Conservation (phyloP, 2,329 filamentous ascomycete genomes). For the Coniochaeta pulveracea region DNA sequence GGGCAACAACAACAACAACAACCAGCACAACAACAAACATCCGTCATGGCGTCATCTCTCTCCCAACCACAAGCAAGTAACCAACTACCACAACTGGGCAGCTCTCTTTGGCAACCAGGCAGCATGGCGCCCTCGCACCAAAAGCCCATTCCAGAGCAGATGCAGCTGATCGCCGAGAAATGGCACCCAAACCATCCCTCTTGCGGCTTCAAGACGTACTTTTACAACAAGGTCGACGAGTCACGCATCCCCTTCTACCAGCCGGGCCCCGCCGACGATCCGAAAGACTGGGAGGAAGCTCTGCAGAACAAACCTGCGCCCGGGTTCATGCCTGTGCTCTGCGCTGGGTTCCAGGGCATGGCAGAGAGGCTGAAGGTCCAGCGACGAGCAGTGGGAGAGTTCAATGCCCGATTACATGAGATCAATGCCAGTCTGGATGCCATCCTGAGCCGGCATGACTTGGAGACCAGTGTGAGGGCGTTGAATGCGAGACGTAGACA, state of each 20-base stretch:
- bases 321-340: slow-evolving; percentile 67
- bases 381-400: slow-evolving; percentile 54
- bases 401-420: slow-evolving; percentile 64
- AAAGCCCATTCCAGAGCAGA: slow-evolving; percentile 65
- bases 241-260: slow-evolving; percentile 66
- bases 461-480: slow-evolving; percentile 63
- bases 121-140: slow-evolving; percentile 41
- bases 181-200: slow-evolving; percentile 60
- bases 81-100: slow-evolving; percentile 27
- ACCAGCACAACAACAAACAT: slow-evolving; percentile 23
- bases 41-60: slow-evolving; percentile 12
- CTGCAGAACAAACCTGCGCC: slow-evolving; percentile 67
- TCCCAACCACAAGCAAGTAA: slow-evolving; percentile 6
- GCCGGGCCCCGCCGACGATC: slow-evolving; percentile 58
- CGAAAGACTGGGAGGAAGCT: slow-evolving; percentile 74
- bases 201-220: slow-evolving; percentile 72
- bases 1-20: slow-evolving; percentile 21
- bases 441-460: slow-evolving; percentile 65
- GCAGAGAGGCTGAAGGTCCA: slow-evolving; percentile 64
- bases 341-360: slow-evolving; percentile 61
- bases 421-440: slow-evolving; percentile 65
- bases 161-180: slow-evolving; percentile 57
- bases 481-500: slow-evolving; percentile 64
- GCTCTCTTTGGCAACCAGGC: slow-evolving; percentile 41
- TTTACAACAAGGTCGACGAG: slow-evolving; percentile 76